Evolutionary conservation across 352 stramenopile genomes (phyloP).

Genomic region (Globisporangium rhizosaccharum): DNA sequence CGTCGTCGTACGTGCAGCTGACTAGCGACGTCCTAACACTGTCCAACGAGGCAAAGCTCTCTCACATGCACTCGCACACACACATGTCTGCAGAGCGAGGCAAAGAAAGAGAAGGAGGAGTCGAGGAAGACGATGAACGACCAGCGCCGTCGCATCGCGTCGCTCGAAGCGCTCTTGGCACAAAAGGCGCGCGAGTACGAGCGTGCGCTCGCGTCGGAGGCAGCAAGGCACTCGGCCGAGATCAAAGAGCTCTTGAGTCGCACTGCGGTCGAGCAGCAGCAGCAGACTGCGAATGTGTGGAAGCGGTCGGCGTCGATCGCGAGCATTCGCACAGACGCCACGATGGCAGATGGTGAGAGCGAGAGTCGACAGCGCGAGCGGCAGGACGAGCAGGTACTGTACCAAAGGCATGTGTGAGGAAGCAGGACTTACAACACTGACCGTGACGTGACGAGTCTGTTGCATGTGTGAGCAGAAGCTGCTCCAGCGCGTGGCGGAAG

Average conservation of each 20-base stretch:
- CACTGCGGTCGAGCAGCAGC: conserved; percentile 11
- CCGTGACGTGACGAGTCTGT: background rate
- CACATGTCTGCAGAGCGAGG: conserved; percentile 38
- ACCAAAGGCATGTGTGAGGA: background rate
- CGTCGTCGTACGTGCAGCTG: conserved; percentile 36
- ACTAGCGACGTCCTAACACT: background rate
- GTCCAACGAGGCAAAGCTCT: background rate
- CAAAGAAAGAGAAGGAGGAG: conserved; percentile 70
- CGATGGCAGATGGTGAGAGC: conserved; percentile 3
- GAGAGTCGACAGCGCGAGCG: conserved; percentile 21
- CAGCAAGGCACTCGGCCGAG: conserved; percentile 36
- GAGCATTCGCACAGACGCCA: conserved; percentile 9
- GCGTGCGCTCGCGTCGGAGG: conserved; percentile 42
- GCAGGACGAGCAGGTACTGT: conserved; percentile 14
- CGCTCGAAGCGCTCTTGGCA: conserved; percentile 40
- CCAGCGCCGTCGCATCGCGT: conserved; percentile 38
- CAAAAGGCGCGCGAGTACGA: conserved; percentile 65
- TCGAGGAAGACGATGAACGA: conserved; percentile 44
- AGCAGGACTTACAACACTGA: background rate
- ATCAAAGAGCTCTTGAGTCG: conserved; percentile 43
- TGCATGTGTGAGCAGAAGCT: conserved; percentile 25
- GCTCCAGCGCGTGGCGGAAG: conserved; percentile 32
- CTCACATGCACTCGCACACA: background rate
- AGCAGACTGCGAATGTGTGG: conserved; percentile 7
- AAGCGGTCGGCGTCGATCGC: conserved; percentile 14